Conservation (phyloP, 2,329 filamentous ascomycete genomes). For the Leptodontidium sp. region DNA sequence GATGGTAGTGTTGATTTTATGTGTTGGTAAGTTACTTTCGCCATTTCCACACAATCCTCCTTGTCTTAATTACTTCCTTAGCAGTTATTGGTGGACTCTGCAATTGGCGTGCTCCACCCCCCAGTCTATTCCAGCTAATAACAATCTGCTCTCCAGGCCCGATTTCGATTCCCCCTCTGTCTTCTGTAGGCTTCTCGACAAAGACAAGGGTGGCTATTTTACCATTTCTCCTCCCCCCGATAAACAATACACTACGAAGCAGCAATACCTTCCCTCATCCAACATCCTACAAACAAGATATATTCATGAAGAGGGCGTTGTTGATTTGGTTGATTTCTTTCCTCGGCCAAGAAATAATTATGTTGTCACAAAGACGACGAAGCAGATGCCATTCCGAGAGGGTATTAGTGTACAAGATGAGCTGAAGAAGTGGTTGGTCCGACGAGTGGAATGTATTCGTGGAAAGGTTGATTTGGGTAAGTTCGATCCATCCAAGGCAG, state of each 20-base stretch:
- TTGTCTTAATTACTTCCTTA: not conserved
- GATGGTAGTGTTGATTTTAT: conserved; percentile 79
- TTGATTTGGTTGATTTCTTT: conserved; percentile 79
- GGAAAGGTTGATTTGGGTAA: conserved; percentile 68
- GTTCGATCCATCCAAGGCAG: not conserved
- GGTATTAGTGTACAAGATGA: conserved; percentile 63
- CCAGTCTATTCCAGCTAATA: not conserved
- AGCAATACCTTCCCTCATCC: conserved; percentile 78
- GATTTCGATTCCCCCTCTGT: conserved; percentile 81
- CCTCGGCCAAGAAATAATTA: conserved; percentile 69
- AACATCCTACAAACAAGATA: conserved; percentile 82
- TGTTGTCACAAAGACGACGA: conserved; percentile 57
- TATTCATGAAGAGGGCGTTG: conserved; percentile 77
- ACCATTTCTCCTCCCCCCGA: conserved; percentile 65
- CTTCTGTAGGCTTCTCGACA: conserved; percentile 78
- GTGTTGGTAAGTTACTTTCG: conserved; percentile 68
- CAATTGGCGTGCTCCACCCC: not conserved
- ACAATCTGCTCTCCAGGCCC: conserved; percentile 59
- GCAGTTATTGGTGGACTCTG: not conserved
- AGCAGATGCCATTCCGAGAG: conserved; percentile 62
- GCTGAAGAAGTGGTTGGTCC: conserved; percentile 75
- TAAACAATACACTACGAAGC: conserved; percentile 72
- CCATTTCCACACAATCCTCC: not conserved
- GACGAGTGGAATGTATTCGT: conserved; percentile 76
- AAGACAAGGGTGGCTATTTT: conserved; percentile 78